A percentile compares a stretch with the other conserved stretches of the same genome.
phyloP scores from a whole-genome alignment of 768 basidiomycete genomes.

The Pisolithus albus region DNA sequence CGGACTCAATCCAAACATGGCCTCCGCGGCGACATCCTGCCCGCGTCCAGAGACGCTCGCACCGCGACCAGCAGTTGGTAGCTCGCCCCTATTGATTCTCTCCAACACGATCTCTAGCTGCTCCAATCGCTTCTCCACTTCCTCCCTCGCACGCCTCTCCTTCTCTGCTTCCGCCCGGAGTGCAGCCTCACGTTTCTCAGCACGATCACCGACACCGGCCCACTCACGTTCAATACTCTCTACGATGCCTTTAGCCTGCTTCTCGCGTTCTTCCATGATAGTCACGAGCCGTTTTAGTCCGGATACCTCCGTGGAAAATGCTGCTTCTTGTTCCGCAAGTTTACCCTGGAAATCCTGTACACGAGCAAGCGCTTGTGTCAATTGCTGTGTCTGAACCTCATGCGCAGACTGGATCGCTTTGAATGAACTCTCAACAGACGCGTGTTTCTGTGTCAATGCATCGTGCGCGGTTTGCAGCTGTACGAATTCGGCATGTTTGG shows the following conservation, averaged over 20 bases:
- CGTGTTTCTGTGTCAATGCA: constrained; percentile 57
- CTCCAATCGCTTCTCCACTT: constrained; percentile 62
- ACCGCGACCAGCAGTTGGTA: constrained; percentile 48
- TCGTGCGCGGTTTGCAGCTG: constrained; percentile 76
- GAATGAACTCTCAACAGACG: constrained; percentile 60
- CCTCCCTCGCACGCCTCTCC: constrained; percentile 63
- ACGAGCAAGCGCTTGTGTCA: constrained; percentile 69
- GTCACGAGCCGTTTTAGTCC: constrained; percentile 67
- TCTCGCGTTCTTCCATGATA: constrained; percentile 85
- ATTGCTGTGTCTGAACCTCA: constrained; percentile 61
- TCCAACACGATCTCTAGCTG: constrained; percentile 70
- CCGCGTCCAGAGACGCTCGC: constrained; percentile 36
- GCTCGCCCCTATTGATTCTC: constrained; percentile 64
- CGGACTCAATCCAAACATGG: constrained; percentile 71
- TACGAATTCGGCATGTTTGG: constrained; percentile 72
- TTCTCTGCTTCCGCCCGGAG: constrained; percentile 66
- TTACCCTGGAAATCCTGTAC: constrained; percentile 71
- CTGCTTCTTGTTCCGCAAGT: constrained; percentile 79
- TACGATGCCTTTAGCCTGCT: constrained; percentile 76
- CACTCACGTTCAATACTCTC: constrained; percentile 79
- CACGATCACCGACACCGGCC: constrained; percentile 63
- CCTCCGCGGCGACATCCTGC: constrained; percentile 39
- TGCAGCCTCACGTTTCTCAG: constrained; percentile 58
- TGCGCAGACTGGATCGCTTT: constrained; percentile 71
- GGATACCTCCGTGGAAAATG: constrained; percentile 71